These are phyloP conservation scores for Oryza nivara DNA, from an alignment of 176 grass and related monocot species.

Conservation along the genomic window DNA sequence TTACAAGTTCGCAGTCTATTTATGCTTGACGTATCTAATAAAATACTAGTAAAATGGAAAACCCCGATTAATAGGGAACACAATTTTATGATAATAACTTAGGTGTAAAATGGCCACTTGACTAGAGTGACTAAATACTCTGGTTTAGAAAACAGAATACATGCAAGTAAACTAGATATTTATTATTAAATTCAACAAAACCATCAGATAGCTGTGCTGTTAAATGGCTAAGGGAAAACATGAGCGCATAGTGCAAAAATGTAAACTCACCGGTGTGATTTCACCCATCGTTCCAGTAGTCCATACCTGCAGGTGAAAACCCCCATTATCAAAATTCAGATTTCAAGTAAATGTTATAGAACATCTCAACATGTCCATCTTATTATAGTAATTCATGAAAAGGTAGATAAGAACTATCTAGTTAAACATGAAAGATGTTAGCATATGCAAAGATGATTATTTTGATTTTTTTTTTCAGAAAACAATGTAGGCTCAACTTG, in stretches of 20 bases:
- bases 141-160: neutral
- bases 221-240: slow-evolving; percentile 9
- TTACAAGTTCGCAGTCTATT: neutral
- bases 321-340: neutral
- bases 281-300: slow-evolving; percentile 99
- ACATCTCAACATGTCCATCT: neutral
- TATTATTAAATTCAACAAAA: slow-evolving; percentile 17
- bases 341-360: neutral
- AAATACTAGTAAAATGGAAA: too few relatives aligned
- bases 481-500: slow-evolving; percentile 17
- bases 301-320: slow-evolving; percentile 77
- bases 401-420: neutral
- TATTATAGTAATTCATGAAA: neutral
- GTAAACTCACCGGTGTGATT: slow-evolving; percentile 81
- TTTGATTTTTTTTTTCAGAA: neutral
- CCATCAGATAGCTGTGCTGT: neutral
- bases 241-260: neutral
- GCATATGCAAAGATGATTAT: neutral
- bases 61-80: too few relatives aligned
- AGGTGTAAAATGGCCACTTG: neutral
- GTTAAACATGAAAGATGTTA: neutral
- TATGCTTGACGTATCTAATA: neutral
- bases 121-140: neutral
- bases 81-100: neutral
- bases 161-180: neutral